Conservation (phyloP, 139 green algal species). For the Volvox africanus region DNA sequence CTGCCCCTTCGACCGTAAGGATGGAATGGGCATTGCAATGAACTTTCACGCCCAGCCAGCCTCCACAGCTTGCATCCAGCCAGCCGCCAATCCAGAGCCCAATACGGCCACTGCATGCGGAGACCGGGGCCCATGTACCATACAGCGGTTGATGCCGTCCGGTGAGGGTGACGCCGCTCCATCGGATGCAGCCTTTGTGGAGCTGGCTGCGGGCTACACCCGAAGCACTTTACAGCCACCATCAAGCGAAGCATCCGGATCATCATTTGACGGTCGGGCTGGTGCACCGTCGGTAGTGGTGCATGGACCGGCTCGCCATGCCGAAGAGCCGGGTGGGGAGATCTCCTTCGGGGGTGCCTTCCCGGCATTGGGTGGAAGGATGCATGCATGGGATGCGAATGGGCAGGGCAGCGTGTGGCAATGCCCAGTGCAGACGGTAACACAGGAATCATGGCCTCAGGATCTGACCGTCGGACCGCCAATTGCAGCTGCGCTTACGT, state of each 20-base stretch:
- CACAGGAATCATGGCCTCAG: too few relatives aligned
- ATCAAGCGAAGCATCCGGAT: conserved; percentile 6
- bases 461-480: not conserved
- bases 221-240: not conserved
- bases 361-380: not conserved
- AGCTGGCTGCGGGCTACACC: conserved; percentile 32
- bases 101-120: too few relatives aligned
- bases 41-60: too few relatives aligned
- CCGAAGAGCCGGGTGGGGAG: not conserved
- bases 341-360: not conserved
- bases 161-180: not conserved
- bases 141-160: not conserved
- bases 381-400: not conserved
- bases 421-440: not conserved
- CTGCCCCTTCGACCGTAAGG: too few relatives aligned
- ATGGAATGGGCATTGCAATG: too few relatives aligned
- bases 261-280: not conserved
- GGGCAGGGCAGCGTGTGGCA: too few relatives aligned
- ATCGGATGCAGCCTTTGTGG: conserved; percentile 15
- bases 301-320: too few relatives aligned
- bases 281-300: not conserved
- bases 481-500: not conserved
- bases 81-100: too few relatives aligned
- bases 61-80: too few relatives aligned
- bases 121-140: too few relatives aligned